Base-by-base conservation (phyloP, 1,284 basidiomycete genomes). In the Melampsora americana region DNA sequence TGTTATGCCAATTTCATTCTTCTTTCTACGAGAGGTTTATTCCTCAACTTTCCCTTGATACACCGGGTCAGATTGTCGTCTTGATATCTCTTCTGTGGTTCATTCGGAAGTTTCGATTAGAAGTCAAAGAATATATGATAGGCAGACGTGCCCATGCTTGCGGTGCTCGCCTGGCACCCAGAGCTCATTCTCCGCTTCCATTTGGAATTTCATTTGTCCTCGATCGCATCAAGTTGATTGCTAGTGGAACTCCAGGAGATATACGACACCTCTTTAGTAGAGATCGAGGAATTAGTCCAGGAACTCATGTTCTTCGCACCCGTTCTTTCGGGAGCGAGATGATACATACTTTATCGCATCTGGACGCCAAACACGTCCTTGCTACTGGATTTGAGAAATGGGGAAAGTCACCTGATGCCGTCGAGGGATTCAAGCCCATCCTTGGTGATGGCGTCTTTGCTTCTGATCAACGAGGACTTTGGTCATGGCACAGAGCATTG, bases 401-500 rank as follows among this genome's bases (percentile, higher is more conserved):
- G 23, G 72, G 72, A n/a, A 74, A 74, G 42, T 59, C 65, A 26
- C 72, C 72, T 16, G 46, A 46, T 26, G 56, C 66, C 32, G 59
- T 66, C 16, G 48, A 62, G 9, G 72, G 64, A 30, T 74, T 74
- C 39, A 39, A 53, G 23, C 42, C 50, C 30, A 32, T 74, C 20
- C 39, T 71, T 12, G 65, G 68, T 23, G 46, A 69, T 35, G 66
- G 53, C 42, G 62, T 66, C 44, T 69, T 74, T 50, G 48, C 32
- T 56, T 39, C 32, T 20, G 39, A 66, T 44, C 68, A 65, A 64
- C 46, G 48, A 26, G 42, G 60, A 6, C 48, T 66, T n/a, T 74
- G 72, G 72, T 32, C 64, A 28, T 78, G 89, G 88, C 89, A 90
- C 79, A 88, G 90, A 35, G 83, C 84, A 18, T 86, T 87, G 66